phyloP scores from a whole-genome alignment of 2,329 filamentous ascomycete genomes.

The Penicillium sp. region DNA sequence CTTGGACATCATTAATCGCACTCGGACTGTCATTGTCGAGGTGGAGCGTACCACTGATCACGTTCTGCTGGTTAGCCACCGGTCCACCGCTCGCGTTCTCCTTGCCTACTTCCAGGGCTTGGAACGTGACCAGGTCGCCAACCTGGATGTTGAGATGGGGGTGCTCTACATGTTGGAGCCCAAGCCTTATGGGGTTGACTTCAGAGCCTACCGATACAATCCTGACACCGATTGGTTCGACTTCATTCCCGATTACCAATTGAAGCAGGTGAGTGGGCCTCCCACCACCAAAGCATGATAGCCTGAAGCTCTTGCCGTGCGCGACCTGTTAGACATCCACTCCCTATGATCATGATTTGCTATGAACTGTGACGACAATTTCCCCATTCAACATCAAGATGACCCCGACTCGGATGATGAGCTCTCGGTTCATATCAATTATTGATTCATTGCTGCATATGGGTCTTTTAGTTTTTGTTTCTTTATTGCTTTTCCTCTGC shows the following conservation, averaged over 20 bases:
- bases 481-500: background rate
- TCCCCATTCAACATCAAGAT: background rate
- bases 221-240: constrained; percentile 77
- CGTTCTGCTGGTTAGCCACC: constrained; percentile 86
- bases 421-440: background rate
- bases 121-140: constrained; percentile 85
- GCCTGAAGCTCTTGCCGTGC: background rate
- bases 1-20: constrained; percentile 91
- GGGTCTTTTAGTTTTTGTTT: background rate
- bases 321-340: background rate
- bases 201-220: constrained; percentile 93
- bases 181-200: constrained; percentile 96
- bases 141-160: constrained; percentile 89
- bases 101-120: constrained; percentile 97
- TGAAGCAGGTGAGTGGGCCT: constrained; percentile 48
- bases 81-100: constrained; percentile 86
- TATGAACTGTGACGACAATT: constrained; percentile 18
- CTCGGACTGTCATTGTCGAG: constrained; percentile 93
- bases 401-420: background rate
- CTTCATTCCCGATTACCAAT: constrained; percentile 79
- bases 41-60: constrained; percentile 97
- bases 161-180: constrained; percentile 95
- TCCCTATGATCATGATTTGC: constrained; percentile 10
- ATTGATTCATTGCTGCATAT: background rate
- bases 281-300: background rate